These are phyloP conservation scores for Metschnikowia sp. DNA, from an alignment of 805 yeast species.

Conservation along the genomic window DNA sequence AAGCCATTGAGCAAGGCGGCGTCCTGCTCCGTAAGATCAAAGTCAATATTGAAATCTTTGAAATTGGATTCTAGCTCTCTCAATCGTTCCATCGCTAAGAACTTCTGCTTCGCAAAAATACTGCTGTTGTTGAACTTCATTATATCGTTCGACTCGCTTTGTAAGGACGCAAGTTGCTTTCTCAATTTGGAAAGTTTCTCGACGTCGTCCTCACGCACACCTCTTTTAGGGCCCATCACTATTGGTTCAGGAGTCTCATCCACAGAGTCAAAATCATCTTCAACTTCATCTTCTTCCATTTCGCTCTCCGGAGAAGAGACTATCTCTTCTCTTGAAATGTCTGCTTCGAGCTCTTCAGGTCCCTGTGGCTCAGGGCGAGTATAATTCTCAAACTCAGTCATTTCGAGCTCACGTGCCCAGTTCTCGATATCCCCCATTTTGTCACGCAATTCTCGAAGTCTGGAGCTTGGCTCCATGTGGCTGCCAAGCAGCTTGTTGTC, in stretches of 20 bases:
- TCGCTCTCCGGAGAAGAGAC: constrained; percentile 14
- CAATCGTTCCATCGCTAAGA: constrained; percentile 68
- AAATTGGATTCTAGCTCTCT: constrained; percentile 65
- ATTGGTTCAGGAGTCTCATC: constrained; percentile 21
- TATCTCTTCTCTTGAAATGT: neutral
- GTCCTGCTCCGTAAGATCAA: constrained; percentile 24
- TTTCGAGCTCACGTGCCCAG: constrained; percentile 83
- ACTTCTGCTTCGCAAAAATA: constrained; percentile 55
- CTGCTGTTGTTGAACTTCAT: constrained; percentile 65
- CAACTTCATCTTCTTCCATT: constrained; percentile 7
- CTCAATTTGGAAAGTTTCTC: constrained; percentile 54
- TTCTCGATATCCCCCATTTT: constrained; percentile 82
- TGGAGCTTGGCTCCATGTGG: constrained; percentile 69
- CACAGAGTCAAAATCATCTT: constrained; percentile 13
- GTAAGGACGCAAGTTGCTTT: constrained; percentile 57
- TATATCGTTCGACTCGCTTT: constrained; percentile 72
- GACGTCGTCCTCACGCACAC: constrained; percentile 48
- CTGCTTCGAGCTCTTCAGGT: constrained; percentile 8
- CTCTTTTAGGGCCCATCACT: constrained; percentile 35
- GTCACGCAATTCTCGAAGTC: constrained; percentile 71
- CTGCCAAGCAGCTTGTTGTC: constrained; percentile 48
- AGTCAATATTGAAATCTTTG: constrained; percentile 61
- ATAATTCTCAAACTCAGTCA: constrained; percentile 66
- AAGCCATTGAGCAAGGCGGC: constrained; percentile 14
- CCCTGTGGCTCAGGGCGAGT: constrained; percentile 11